Evolutionary conservation across 2,329 filamentous ascomycete species (phyloP).

Genomic region (Penicillium sp.): DNA sequence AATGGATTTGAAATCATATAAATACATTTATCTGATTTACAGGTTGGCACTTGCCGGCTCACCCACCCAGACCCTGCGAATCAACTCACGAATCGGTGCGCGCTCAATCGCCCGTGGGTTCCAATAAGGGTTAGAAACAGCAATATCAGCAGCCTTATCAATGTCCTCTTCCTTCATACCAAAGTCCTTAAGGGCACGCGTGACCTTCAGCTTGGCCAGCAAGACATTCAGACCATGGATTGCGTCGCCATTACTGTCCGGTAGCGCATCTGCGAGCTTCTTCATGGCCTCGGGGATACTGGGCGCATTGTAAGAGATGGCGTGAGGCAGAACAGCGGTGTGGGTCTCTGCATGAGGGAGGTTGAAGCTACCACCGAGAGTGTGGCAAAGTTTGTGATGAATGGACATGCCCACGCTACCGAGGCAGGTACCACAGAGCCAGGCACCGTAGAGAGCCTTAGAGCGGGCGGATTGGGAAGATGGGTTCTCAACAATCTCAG

Average conservation of each 20-base stretch:
- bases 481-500: conserved; percentile 51
- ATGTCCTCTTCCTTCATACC: conserved; percentile 62
- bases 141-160: conserved; percentile 61
- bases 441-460: conserved; percentile 61
- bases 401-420: conserved; percentile 63
- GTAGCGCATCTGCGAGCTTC: conserved; percentile 54
- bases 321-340: conserved; percentile 62
- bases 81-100: conserved; percentile 54
- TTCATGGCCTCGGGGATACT: conserved; percentile 54
- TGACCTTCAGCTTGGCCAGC: conserved; percentile 54
- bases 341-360: conserved; percentile 67
- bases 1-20: background rate
- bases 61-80: conserved; percentile 61
- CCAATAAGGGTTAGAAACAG: conserved; percentile 59
- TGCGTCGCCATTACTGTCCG: conserved; percentile 59
- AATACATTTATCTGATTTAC: conserved; percentile 29
- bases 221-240: conserved; percentile 58
- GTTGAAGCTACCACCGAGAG: conserved; percentile 62
- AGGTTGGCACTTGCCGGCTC: conserved; percentile 57
- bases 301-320: conserved; percentile 62
- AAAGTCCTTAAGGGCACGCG: conserved; percentile 53
- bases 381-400: conserved; percentile 68
- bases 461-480: conserved; percentile 49
- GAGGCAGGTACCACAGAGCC: conserved; percentile 62
- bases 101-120: conserved; percentile 59